phyloP scores from a whole-genome alignment of 2,329 filamentous ascomycete species.

The Cryphonectria radicalis region DNA sequence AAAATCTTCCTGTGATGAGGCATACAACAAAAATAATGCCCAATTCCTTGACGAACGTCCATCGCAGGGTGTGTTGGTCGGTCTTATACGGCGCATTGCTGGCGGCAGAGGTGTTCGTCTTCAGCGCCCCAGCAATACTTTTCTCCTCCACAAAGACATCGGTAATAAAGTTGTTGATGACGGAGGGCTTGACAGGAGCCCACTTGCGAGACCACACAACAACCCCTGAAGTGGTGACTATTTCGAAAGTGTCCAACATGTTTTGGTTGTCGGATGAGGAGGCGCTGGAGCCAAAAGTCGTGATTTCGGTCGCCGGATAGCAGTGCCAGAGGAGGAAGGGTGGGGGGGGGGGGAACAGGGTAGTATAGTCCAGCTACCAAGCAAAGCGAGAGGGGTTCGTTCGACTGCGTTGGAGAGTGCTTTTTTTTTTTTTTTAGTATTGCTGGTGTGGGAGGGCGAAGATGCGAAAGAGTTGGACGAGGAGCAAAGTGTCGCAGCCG shows the following conservation, averaged over 20 bases:
- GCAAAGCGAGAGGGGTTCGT: background rate
- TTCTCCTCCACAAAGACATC: conserved; percentile 98
- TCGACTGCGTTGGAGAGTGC: background rate
- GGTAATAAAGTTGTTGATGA: conserved; percentile 93
- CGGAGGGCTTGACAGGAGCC: conserved; percentile 74
- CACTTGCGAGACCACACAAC: conserved; percentile 95
- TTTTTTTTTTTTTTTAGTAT: background rate
- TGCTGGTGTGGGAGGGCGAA: background rate
- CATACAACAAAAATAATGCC: conserved; percentile 92
- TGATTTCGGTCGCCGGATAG: background rate
- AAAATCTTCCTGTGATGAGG: background rate
- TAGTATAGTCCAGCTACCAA: background rate
- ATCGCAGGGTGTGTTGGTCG: conserved; percentile 94
- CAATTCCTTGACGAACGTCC: conserved; percentile 89
- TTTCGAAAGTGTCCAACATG: conserved; percentile 97
- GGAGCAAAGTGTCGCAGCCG: background rate
- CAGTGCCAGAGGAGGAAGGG: background rate
- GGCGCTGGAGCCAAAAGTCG: background rate
- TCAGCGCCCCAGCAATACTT: conserved; percentile 63
- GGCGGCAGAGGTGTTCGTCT: conserved; percentile 61
- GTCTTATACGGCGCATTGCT: conserved; percentile 79
- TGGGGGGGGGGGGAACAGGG: no score
- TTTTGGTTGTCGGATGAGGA: conserved; percentile 25
- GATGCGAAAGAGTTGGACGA: background rate
- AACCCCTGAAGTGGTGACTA: conserved; percentile 92